Evolutionary conservation across 305 asterid species (phyloP), one percentile per base, ranked within the genome.

Genomic region (Petunia hybrid): DNA sequence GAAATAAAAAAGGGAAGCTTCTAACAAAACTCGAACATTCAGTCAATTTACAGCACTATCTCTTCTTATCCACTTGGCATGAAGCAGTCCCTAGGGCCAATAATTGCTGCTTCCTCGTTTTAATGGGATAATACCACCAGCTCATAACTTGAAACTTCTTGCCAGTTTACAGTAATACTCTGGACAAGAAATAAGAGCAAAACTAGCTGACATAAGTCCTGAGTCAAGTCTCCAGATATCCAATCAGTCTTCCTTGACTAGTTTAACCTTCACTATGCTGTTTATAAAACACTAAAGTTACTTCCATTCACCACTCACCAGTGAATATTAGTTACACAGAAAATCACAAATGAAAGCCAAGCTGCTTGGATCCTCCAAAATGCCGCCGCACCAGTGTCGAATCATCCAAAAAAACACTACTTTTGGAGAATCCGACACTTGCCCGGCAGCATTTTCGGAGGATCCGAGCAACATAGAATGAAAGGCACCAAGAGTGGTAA

Each of bases 111-210:
- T 64, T 64, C 22, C 10, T 43, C n/a, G 16, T 63, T 62, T 62
- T 62, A 41, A 62, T 62, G 67, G 67, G 35, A 4, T 62, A 35
- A 62, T 31, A 31, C 41, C 69, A 63, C 64, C 64, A 59, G 64
- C 16, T 8, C 64, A 6, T 42, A 1, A 36, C 43, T 63, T 36
- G 41, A 35, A 63, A 63, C 69, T 4, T 62, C 35, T 63, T 63
- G 43, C 14, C 5, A 35, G 35, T 12, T 61, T 31, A 63, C 43
- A 36, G 9, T 63, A 35, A 39, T 36, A 35, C 69, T 63, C 36
- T 63, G 69, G 69, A 36, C 2, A 8, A 9, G 14, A 63, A 36
- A 62, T 13, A 62, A 3, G 16, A 9, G 16, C 43, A 38, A 61
- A 61, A 22, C 35, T 14, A 61, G 67, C 67, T 8, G 67, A 61